These are phyloP conservation scores for Diaporthe sp. DNA, from an alignment of 2,329 filamentous ascomycete species.

Conservation along the genomic window DNA sequence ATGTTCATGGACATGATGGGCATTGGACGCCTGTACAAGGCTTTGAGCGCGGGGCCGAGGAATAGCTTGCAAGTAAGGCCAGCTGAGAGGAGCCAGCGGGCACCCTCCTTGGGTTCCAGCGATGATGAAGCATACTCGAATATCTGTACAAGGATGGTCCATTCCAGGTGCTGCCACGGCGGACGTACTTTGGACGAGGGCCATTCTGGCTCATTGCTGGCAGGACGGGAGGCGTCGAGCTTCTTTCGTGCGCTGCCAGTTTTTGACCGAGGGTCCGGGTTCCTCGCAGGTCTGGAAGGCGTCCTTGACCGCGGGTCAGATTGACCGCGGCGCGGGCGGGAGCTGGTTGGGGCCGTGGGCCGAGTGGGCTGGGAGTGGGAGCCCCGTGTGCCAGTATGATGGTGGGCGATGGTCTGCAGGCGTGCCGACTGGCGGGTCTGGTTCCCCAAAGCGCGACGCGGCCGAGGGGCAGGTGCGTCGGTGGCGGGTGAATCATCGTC, in stretches of 20 bases:
- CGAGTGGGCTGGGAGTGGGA: constrained; percentile 8
- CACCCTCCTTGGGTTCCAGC: constrained; percentile 58
- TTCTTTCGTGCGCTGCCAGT: constrained; percentile 26
- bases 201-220: constrained; percentile 32
- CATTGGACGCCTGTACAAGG: constrained; percentile 75
- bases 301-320: constrained; percentile 6
- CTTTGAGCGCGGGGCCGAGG: constrained; percentile 78
- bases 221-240: background rate
- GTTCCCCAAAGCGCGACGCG: background rate
- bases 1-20: constrained; percentile 61
- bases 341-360: constrained; percentile 1
- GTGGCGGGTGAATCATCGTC: constrained; percentile 25
- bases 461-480: constrained; percentile 14
- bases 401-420: constrained; percentile 33
- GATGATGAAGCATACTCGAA: constrained; percentile 76
- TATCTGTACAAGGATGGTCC: constrained; percentile 76
- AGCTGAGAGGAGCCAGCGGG: constrained; percentile 74
- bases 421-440: constrained; percentile 31
- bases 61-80: constrained; percentile 75
- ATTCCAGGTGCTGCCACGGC: constrained; percentile 48
- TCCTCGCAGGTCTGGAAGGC: constrained; percentile 26
- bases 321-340: constrained; percentile 10
- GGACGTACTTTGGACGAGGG: constrained; percentile 43
- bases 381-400: background rate
- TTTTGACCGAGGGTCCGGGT: constrained; percentile 6